Base-by-base conservation (phyloP, 2,329 filamentous ascomycete species). In the Claviceps sp. region DNA sequence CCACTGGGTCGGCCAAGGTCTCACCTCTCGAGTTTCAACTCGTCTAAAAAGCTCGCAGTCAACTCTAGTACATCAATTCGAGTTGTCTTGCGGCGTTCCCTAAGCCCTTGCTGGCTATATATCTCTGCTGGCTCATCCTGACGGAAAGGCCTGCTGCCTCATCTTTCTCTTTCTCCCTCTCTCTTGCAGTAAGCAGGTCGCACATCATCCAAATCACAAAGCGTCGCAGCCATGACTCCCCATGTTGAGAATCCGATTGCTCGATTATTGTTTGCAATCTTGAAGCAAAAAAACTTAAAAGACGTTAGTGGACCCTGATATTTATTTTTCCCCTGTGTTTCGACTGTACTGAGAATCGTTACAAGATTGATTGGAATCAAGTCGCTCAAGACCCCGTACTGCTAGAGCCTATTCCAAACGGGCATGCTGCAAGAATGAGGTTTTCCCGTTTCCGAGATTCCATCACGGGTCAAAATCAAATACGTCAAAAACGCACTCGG, bases 401-500 rank as follows among this genome's bases (percentile, higher is more conserved):
- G 9, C 56, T 72, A 24, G 70, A 78, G 48, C 68, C 72, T 57
- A 80, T 81, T 54, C 72, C 75, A 55, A 81, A 81, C 59, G 78
- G 78, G 45, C 78, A 81, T 62, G 78, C 78, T 34, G 78, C 78
- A 37, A 73, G 78, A 47, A 81, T 81, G 78, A 70, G 78, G 51
- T 81, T 74, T 62, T 74, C 76, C 14, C 72, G 78, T 38, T 79
- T 79, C 60, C 66, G 68, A 30, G 60, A 67, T 9, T 65, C 71
- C 11, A 70, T 80, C 59, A 61, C 72, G 8, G 73, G 73, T 26
- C 63, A 70, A 43, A 70, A 73, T 26, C 63, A 70, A 43, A 70
- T 76, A 59, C 71, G 76, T 9, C 70, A 72, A 55, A 73, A 70
- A 60, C 70, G 75, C 26, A 70, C 69, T 58, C 69, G 70, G 45